These are phyloP conservation scores for Allium cepa DNA, from an alignment of 106 monocot genomes.

Conservation along the genomic window DNA sequence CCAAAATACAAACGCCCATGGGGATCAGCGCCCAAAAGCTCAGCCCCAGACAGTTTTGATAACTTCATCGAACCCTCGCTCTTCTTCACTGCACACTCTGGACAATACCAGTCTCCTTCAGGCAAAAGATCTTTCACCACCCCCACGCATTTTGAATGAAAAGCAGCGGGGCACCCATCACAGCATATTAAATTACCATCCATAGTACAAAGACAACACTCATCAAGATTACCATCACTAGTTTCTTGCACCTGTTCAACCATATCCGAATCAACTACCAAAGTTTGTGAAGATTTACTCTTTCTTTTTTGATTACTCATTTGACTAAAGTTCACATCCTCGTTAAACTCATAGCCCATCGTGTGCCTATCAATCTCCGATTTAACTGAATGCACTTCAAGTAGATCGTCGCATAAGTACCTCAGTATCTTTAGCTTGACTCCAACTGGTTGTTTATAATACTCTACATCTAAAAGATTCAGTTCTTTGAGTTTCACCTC, in stretches of 20 bases:
- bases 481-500: slow-evolving; percentile 40
- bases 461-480: slow-evolving; percentile 58
- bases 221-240: slow-evolving; percentile 75
- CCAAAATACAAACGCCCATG: slow-evolving; percentile 69
- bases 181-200: slow-evolving; percentile 95
- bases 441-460: slow-evolving; percentile 62
- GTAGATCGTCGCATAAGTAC: slow-evolving; percentile 80
- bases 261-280: slow-evolving; percentile 7
- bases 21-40: slow-evolving; percentile 70
- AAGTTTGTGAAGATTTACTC: slow-evolving; percentile 14
- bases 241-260: slow-evolving; percentile 18
- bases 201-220: slow-evolving; percentile 89
- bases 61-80: slow-evolving; percentile 25
- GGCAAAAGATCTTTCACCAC: slow-evolving; percentile 69
- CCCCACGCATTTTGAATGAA: slow-evolving; percentile 94
- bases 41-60: slow-evolving; percentile 55
- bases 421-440: slow-evolving; percentile 83
- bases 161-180: slow-evolving; percentile 98
- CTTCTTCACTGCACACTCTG: slow-evolving; percentile 60
- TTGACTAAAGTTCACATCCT: slow-evolving; percentile 14
- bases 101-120: slow-evolving; percentile 95
- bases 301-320: slow-evolving; percentile 9
- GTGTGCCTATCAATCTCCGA: slow-evolving; percentile 53
- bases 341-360: slow-evolving; percentile 24
- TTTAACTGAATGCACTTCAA: slow-evolving; percentile 65